Conservation (phyloP, 129 eudicot species). For the Glebionis coronaria region DNA sequence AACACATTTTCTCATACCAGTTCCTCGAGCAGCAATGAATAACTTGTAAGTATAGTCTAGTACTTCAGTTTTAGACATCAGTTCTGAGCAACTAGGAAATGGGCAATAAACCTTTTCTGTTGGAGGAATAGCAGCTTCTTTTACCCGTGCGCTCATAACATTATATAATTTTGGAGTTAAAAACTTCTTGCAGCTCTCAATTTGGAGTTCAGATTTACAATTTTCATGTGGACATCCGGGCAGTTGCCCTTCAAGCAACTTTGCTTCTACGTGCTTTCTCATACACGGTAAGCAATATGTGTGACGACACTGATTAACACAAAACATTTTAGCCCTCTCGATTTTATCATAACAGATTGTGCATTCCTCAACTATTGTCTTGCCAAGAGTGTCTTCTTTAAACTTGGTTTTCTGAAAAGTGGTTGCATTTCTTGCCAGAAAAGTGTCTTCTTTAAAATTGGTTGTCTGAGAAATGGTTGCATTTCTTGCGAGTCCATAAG, state of each 20-base stretch:
- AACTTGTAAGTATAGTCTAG: conserved; percentile 21
- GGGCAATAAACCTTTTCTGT: conserved; percentile 67
- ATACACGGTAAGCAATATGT: conserved; percentile 60
- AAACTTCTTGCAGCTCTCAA: conserved; percentile 52
- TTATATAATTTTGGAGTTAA: conserved; percentile 43
- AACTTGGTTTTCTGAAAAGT: conserved; percentile 14
- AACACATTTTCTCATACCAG: conserved; percentile 37
- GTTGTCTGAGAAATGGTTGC: conserved; percentile 19
- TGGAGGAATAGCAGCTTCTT: conserved; percentile 65
- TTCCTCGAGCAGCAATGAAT: conserved; percentile 1
- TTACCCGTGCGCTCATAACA: conserved; percentile 48
- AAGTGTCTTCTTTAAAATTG: conserved; percentile 5
- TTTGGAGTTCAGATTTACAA: conserved; percentile 45
- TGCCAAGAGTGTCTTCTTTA: conserved; percentile 8
- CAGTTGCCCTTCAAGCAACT: conserved; percentile 45
- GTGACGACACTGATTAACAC: conserved; percentile 49
- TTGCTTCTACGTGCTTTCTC: conserved; percentile 56
- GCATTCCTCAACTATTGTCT: conserved; percentile 38
- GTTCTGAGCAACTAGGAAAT: conserved; percentile 50
- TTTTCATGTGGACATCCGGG: conserved; percentile 67
- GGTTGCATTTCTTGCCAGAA: conserved; percentile 46
- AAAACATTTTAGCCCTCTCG: conserved; percentile 37
- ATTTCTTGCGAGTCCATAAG: conserved; percentile 55
- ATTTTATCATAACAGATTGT: conserved; percentile 48
- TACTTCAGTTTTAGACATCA: conserved; percentile 55